Conservation (phyloP, 1,284 basidiomycete genomes). For the Filobasidium uniguttulatum region DNA sequence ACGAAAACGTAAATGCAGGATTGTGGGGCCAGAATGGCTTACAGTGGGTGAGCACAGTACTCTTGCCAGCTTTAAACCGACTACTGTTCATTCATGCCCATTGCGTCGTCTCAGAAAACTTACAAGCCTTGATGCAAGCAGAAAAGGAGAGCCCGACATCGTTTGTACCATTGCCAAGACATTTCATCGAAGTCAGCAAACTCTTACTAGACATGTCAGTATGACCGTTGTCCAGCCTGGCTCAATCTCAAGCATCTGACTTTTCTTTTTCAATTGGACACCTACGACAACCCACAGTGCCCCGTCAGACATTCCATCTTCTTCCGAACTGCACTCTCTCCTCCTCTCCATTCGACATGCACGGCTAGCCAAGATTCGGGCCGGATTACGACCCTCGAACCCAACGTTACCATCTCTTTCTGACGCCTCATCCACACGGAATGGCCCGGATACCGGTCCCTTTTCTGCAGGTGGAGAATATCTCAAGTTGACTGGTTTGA, state of each 20-base stretch:
- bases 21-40: conserved; percentile 81
- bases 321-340: conserved; percentile 65
- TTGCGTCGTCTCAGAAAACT: conserved; percentile 45
- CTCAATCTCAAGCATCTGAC: not conserved
- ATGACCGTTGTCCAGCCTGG: not conserved
- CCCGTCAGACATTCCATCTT: conserved; percentile 69
- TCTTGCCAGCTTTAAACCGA: not conserved
- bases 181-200: conserved; percentile 78
- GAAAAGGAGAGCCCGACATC: conserved; percentile 55
- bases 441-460: conserved; percentile 10
- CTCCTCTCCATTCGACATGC: conserved; percentile 90
- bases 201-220: conserved; percentile 75
- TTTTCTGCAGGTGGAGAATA: conserved; percentile 14
- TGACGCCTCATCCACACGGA: not conserved
- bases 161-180: conserved; percentile 65
- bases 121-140: conserved; percentile 54
- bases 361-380: conserved; percentile 79
- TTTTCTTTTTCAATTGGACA: not conserved
- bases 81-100: conserved; percentile 1
- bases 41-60: conserved; percentile 51
- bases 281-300: conserved; percentile 46
- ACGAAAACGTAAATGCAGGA: conserved; percentile 81
- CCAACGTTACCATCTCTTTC: not conserved
- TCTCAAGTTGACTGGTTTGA: conserved; percentile 14
- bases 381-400: conserved; percentile 51